Evolutionary conservation across 768 basidiomycete genomes (phyloP), one percentile per base, ranked within the genome.

Genomic region (Mycena filopes): DNA sequence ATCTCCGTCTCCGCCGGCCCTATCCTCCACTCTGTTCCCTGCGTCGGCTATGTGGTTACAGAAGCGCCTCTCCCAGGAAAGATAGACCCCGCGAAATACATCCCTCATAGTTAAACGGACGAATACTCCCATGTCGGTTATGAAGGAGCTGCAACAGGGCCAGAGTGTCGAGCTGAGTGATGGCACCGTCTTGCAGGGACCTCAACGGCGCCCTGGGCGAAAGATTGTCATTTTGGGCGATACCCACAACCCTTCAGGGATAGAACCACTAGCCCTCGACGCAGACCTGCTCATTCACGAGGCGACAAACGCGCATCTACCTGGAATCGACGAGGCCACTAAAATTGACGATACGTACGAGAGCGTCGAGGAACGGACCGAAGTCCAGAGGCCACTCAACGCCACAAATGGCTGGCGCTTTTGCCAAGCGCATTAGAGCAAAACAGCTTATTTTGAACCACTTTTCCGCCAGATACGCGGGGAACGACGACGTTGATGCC

Each of bases 361-460:
- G 70, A 83, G 71, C 16, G 86, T 95, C 9, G 86, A 92, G 71
- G 76, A 77, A 40, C 85, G 88, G 61, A 81, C 93, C n/a, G 9
- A 90, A 82, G 74, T 89, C 87, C 3, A 85, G 93, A 73, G 96
- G 95, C 0, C 95, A 98, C 76, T 95, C 93, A 6, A 98, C 95
- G 15, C 94, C 95, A 1, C 92, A 94, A 71, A 92, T 95, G 89
- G 96, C 94, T 10, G 95, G 89, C 13, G 80, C 81, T 15, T 96
- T 96, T 73, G 95, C 92, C 6, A 87, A 83, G 73, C 78, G 76
- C 11, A 86, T 93, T 42, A 72, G 82, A 7, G 92, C 94, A 26
- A 79, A 78, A 63, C 83, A 77, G 59, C 81, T 97, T 21, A 78
- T 92, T 42, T 78, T 98, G 50, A 96, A 95, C 72, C 95, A 97